These are phyloP conservation scores for Venturia nashicola DNA, from an alignment of 2,329 filamentous ascomycete species.

Conservation along the genomic window DNA sequence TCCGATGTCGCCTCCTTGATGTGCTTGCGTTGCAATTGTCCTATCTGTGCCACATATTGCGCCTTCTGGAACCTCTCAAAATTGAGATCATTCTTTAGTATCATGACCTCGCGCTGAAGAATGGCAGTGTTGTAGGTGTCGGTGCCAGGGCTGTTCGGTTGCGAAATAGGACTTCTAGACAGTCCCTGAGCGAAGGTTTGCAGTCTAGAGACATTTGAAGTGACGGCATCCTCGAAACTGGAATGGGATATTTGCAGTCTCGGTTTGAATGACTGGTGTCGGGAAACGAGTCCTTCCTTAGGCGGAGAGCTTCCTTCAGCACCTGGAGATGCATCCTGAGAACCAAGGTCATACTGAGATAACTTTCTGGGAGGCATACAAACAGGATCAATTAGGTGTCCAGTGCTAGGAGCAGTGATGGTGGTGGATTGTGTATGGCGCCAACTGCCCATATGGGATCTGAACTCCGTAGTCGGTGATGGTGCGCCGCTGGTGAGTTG, in stretches of 20 bases:
- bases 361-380: not conserved
- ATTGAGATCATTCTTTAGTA: slow-evolving; percentile 67
- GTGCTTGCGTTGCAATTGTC: slow-evolving; percentile 61
- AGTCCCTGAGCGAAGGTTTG: slow-evolving; percentile 21
- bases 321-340: not conserved
- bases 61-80: slow-evolving; percentile 77
- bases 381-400: not conserved
- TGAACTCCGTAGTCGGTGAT: slow-evolving; percentile 15
- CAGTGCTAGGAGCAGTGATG: not conserved
- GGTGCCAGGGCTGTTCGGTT: slow-evolving; percentile 18
- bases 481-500: slow-evolving; percentile 13
- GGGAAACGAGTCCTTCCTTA: not conserved
- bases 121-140: slow-evolving; percentile 25
- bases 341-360: not conserved
- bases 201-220: slow-evolving; percentile 16
- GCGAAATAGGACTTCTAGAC: slow-evolving; percentile 13
- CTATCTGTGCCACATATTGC: slow-evolving; percentile 72
- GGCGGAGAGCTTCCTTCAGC: not conserved
- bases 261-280: not conserved
- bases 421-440: slow-evolving; percentile 42
- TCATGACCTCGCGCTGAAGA: slow-evolving; percentile 62
- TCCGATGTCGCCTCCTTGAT: slow-evolving; percentile 67
- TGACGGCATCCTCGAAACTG: not conserved
- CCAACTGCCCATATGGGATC: slow-evolving; percentile 33
- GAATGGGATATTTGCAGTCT: not conserved